These are phyloP conservation scores for Ganoderma sinense DNA, from an alignment of 1,284 basidiomycete genomes.

Conservation along the genomic window DNA sequence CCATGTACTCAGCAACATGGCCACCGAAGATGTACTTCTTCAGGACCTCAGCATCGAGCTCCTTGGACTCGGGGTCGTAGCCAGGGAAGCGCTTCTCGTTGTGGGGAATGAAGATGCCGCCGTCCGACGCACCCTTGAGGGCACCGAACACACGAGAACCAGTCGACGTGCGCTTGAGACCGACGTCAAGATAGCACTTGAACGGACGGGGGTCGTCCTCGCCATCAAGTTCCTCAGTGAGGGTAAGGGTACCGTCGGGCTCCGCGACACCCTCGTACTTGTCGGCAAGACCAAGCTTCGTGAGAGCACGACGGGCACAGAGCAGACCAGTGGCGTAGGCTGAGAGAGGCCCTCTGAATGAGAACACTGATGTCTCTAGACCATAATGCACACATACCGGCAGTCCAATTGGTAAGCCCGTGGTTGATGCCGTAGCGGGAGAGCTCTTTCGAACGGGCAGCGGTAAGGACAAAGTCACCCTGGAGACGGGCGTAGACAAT, in stretches of 20 bases:
- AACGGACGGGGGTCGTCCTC: conserved; percentile 98
- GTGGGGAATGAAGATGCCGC: conserved; percentile 98
- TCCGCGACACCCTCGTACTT: conserved; percentile 98
- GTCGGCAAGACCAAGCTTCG: conserved; percentile 96
- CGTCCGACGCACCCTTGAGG: conserved; percentile 98
- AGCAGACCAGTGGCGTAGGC: conserved; percentile 99
- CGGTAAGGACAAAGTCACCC: conserved; percentile 93
- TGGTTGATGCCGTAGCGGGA: conserved; percentile 98
- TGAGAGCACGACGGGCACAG: conserved; percentile 92
- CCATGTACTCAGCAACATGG: conserved; percentile 99
- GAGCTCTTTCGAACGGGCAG: conserved; percentile 92
- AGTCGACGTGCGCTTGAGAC: conserved; percentile 97
- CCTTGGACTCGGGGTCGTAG: conserved; percentile 94
- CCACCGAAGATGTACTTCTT: conserved; percentile 99
- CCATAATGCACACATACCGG: conserved; percentile 57
- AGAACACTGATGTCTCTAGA: conserved; percentile 15
- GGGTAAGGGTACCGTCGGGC: conserved; percentile 86
- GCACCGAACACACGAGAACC: conserved; percentile 99
- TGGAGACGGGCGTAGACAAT: conserved; percentile 97
- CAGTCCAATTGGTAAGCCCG: conserved; percentile 99
- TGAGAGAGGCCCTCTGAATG: conserved; percentile 34
- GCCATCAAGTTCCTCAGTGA: conserved; percentile 88
- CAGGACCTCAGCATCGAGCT: conserved; percentile 93
- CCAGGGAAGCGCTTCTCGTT: conserved; percentile 99
- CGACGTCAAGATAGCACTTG: conserved; percentile 99